phyloP scores from a whole-genome alignment of 495 filamentous ascomycete genomes.

The Aspergillus asperescens region DNA sequence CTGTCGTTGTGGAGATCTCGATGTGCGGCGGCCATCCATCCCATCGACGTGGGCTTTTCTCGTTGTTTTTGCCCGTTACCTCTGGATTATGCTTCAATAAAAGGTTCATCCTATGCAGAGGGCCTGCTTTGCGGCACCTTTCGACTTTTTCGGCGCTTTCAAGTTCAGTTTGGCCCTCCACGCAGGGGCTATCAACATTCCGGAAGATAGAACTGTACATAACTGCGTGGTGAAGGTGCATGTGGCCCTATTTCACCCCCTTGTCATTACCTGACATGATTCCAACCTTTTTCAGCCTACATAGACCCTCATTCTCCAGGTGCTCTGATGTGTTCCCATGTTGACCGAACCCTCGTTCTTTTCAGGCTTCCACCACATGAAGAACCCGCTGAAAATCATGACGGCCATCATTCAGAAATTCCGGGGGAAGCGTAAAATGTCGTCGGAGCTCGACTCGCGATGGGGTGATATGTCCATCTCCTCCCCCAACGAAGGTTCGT shows the following conservation, averaged over 20 bases:
- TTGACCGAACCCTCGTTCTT: conserved; percentile 11
- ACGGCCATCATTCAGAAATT: conserved; percentile 33
- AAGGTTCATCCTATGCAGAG: conserved; percentile 23
- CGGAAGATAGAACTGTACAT: conserved; percentile 2
- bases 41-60: conserved; percentile 4
- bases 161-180: neutral
- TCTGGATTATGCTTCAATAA: conserved; percentile 24
- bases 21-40: conserved; percentile 13
- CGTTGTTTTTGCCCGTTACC: neutral
- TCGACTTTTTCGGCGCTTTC: conserved; percentile 3
- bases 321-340: conserved; percentile 1
- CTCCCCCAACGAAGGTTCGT: conserved; percentile 40
- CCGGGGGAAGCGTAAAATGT: conserved; percentile 36
- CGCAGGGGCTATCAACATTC: neutral
- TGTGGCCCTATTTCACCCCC: neutral
- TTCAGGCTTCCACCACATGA: conserved; percentile 23
- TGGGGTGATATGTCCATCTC: conserved; percentile 43
- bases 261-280: neutral
- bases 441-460: conserved; percentile 38
- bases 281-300: neutral
- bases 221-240: conserved; percentile 8
- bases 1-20: conserved; percentile 10
- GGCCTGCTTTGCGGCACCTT: conserved; percentile 2
- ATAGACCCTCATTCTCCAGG: neutral
- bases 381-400: conserved; percentile 28